Evolutionary conservation across 768 basidiomycete species (phyloP).

Genomic region (Suillus bovinus): DNA sequence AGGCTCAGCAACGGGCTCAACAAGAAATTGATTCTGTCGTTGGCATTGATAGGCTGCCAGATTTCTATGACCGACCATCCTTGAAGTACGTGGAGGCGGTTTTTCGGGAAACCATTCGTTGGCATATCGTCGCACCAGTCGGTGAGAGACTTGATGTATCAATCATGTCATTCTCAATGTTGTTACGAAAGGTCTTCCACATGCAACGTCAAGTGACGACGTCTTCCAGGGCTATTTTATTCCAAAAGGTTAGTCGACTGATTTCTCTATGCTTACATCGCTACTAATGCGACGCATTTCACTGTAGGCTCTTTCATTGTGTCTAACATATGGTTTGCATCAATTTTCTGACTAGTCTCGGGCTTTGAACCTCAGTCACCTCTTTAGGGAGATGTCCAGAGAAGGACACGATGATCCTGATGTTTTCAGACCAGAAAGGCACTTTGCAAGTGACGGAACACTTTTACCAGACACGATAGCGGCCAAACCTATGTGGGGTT

Average conservation of each 20-base stretch:
- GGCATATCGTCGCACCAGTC: slow-evolving; percentile 31
- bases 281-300: slow-evolving; percentile 2
- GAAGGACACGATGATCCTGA: slow-evolving; percentile 32
- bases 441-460: slow-evolving; percentile 25
- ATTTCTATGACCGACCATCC: slow-evolving; percentile 26
- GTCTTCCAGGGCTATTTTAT: slow-evolving; percentile 43
- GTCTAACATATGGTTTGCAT: slow-evolving; percentile 30
- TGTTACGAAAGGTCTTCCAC: slow-evolving; percentile 24
- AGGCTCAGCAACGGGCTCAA: slow-evolving; percentile 30
- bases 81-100: slow-evolving; percentile 32
- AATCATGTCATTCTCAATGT: background rate
- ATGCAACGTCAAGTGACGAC: slow-evolving; percentile 38
- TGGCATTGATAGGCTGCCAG: slow-evolving; percentile 19
- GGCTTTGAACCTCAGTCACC: background rate
- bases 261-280: background rate
- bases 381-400: slow-evolving; percentile 30
- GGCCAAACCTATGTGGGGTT: slow-evolving; percentile 30
- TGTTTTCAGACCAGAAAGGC: slow-evolving; percentile 28
- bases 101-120: slow-evolving; percentile 33
- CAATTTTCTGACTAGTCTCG: background rate
- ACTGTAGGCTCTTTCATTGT: slow-evolving; percentile 19
- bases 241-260: slow-evolving; percentile 32
- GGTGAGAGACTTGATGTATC: slow-evolving; percentile 19
- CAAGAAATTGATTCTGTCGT: slow-evolving; percentile 29
- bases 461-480: slow-evolving; percentile 28